Conservation (phyloP, 371 early-diverging fungal species). For the Choanephora cucurbitarum region DNA sequence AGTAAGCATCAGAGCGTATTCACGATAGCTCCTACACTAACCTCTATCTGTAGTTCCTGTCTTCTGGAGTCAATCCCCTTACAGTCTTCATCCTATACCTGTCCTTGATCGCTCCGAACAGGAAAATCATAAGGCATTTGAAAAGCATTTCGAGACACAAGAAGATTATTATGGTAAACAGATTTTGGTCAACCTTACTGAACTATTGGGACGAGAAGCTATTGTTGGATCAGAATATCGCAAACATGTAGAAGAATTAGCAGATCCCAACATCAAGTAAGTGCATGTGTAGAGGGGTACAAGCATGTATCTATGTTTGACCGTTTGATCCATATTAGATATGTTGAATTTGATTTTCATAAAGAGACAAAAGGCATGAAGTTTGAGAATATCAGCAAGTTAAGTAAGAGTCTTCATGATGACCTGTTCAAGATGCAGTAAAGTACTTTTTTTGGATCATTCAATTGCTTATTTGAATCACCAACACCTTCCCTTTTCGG, state of each 20-base stretch:
- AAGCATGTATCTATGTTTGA: too few species aligned
- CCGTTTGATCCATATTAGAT: too few species aligned
- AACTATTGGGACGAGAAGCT: constrained; percentile 54
- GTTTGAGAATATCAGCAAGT: constrained; percentile 53
- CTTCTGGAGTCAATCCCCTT: constrained; percentile 74
- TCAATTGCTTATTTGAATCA: too few species aligned
- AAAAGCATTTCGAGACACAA: constrained; percentile 73
- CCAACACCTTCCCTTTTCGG: neutral
- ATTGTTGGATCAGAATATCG: constrained; percentile 55
- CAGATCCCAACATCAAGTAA: constrained; percentile 50
- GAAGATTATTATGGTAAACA: constrained; percentile 70
- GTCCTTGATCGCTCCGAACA: constrained; percentile 56
- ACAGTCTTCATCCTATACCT: constrained; percentile 68
- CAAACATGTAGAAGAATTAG: constrained; percentile 42
- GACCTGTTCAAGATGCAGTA: constrained; percentile 51
- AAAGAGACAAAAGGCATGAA: constrained; percentile 56
- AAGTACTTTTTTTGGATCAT: too few species aligned
- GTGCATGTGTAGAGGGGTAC: constrained; percentile 2
- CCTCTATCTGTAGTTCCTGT: constrained; percentile 45
- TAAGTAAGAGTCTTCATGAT: constrained; percentile 43
- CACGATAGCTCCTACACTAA: too few species aligned
- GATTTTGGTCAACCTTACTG: constrained; percentile 83
- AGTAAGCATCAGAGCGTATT: constrained; percentile 44
- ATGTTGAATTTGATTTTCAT: constrained; percentile 97
- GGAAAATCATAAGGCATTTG: constrained; percentile 52